Conservation (phyloP, 306 rosid genomes). For the Ormosia emarginata region DNA sequence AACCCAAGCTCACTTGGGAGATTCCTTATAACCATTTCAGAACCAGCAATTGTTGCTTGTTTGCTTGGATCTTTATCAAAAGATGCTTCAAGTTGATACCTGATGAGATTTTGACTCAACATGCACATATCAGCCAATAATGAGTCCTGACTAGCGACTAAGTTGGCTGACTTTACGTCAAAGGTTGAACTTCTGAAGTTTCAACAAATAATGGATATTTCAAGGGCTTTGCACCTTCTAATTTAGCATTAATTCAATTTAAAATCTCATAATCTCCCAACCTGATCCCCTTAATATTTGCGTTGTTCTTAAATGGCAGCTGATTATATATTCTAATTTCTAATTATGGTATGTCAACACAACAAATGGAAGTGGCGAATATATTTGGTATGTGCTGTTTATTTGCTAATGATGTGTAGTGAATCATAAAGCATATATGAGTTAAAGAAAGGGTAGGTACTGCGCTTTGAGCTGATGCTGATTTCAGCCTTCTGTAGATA, state of each 20-base stretch:
- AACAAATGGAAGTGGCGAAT: neutral
- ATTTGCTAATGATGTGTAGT: neutral
- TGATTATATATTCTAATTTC: neutral
- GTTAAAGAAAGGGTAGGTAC: slow-evolving; percentile 1
- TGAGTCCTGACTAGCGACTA: neutral
- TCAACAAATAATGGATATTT: neutral
- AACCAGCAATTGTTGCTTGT: slow-evolving; percentile 30
- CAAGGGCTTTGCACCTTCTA: neutral
- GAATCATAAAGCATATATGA: slow-evolving; percentile 7
- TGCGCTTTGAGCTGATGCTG: neutral
- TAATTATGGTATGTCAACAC: neutral
- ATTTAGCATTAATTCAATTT: neutral
- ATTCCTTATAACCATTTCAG: slow-evolving; percentile 24
- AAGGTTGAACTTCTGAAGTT: neutral
- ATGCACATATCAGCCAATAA: slow-evolving; percentile 18
- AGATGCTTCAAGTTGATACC: slow-evolving; percentile 29
- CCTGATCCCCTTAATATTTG: neutral
- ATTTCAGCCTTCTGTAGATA: neutral
- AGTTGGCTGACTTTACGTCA: too few relatives aligned
- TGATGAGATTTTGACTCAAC: slow-evolving; percentile 31
- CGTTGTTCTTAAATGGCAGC: neutral
- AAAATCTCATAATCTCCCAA: neutral
- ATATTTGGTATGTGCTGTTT: slow-evolving; percentile 9
- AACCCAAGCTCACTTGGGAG: slow-evolving; percentile 7
- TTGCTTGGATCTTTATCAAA: slow-evolving; percentile 37